A percentile compares a stretch with the other conserved stretches of the same genome.
phyloP scores from a whole-genome alignment of 2,329 filamentous ascomycete species.

The Paraphaeosphaeria sporulosa region DNA sequence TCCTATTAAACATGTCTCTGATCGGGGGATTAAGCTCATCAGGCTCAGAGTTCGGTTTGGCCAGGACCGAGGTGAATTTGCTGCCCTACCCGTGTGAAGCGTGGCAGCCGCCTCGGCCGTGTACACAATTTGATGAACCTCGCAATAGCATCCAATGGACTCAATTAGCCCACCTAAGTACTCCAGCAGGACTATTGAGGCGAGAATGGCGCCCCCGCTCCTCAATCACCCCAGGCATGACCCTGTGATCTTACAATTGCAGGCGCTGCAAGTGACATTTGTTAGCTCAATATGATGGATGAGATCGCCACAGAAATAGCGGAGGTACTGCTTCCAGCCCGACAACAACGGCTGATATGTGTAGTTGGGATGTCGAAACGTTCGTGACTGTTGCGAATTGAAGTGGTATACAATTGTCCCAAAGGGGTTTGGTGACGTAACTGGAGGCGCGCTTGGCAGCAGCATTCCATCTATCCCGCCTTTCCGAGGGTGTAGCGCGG shows the following conservation, averaged over 20 bases:
- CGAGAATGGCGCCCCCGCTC: background rate
- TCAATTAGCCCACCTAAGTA: background rate
- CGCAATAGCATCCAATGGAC: background rate
- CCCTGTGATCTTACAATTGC: background rate
- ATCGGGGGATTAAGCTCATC: background rate
- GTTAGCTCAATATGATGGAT: background rate
- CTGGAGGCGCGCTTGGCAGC: slow-evolving; percentile 10
- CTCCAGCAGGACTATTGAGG: background rate
- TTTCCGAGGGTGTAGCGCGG: slow-evolving; percentile 5
- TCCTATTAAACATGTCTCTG: slow-evolving; percentile 25
- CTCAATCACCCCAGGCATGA: background rate
- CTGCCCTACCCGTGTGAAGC: background rate
- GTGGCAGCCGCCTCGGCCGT: background rate
- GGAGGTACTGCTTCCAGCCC: no score
- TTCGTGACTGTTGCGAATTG: no score
- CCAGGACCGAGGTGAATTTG: background rate
- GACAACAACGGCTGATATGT: no score
- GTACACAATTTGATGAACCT: background rate
- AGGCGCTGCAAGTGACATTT: background rate
- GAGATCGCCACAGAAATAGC: no score
- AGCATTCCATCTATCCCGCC: slow-evolving; percentile 15
- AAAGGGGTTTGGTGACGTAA: slow-evolving; percentile 26
- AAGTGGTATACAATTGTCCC: slow-evolving; percentile 21
- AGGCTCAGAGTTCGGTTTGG: background rate
- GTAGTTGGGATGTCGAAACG: no score